Evolutionary conservation across 352 stramenopile species (phyloP).

Genomic region (Globisporangium cystogenes): DNA sequence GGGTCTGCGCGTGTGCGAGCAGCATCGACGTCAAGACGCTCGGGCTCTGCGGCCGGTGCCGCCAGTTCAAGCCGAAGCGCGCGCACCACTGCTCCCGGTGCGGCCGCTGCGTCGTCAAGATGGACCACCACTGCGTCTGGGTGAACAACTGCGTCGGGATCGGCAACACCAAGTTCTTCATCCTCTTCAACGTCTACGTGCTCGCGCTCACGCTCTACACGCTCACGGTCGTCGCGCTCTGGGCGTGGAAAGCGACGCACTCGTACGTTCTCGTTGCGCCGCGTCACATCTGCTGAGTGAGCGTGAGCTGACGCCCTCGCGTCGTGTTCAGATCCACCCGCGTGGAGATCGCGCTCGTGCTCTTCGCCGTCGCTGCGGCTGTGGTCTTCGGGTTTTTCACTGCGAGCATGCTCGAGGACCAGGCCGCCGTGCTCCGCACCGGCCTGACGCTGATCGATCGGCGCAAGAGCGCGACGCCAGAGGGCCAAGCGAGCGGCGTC

Average conservation of each 20-base stretch:
- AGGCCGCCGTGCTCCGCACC: slow-evolving; percentile 95
- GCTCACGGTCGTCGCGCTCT: slow-evolving; percentile 89
- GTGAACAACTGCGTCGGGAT: slow-evolving; percentile 99
- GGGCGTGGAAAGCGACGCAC: slow-evolving; percentile 80
- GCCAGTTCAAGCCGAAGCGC: slow-evolving; percentile 94
- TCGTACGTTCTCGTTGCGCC: not conserved
- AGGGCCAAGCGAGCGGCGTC: slow-evolving; percentile 34
- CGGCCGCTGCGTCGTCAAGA: slow-evolving; percentile 95
- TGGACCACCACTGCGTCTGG: slow-evolving; percentile 99
- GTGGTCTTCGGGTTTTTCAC: slow-evolving; percentile 94
- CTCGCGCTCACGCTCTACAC: slow-evolving; percentile 94
- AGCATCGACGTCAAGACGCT: slow-evolving; percentile 82
- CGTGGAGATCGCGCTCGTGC: slow-evolving; percentile 22
- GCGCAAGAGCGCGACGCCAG: slow-evolving; percentile 92
- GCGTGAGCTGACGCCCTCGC: not conserved
- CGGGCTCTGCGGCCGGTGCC: slow-evolving; percentile 86
- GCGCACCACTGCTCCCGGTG: slow-evolving; percentile 97
- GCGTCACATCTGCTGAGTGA: not conserved
- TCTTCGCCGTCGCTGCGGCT: slow-evolving; percentile 42
- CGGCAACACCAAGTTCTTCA: slow-evolving; percentile 97
- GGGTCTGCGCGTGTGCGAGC: not conserved
- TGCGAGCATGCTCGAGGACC: slow-evolving; percentile 98
- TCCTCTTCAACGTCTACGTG: slow-evolving; percentile 89
- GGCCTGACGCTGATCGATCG: slow-evolving; percentile 97
- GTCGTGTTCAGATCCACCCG: not conserved